phyloP scores from a whole-genome alignment of 176 grass and related monocot genomes.

The barley (Hordeum vulgare) region DNA sequence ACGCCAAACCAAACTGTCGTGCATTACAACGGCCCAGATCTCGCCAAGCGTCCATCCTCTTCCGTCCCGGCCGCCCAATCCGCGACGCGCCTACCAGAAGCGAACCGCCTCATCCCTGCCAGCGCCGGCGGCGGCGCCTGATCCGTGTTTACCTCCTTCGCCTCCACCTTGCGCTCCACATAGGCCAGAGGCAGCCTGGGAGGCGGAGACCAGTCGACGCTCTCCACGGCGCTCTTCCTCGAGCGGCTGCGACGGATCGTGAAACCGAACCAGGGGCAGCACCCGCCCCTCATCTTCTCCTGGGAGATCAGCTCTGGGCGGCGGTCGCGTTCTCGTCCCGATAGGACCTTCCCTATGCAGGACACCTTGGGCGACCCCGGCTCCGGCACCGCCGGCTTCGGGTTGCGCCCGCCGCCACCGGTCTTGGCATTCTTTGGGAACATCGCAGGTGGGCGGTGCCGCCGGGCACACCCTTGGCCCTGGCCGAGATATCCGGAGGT shows the following conservation, averaged over 20 bases:
- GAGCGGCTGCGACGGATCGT: conserved; percentile 32
- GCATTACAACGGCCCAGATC: conserved; percentile 17
- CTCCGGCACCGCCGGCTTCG: conserved; percentile 52
- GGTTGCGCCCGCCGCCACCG: conserved; percentile 34
- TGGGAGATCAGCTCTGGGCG: neutral
- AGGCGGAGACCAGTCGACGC: conserved; percentile 27
- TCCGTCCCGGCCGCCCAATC: conserved; percentile 47
- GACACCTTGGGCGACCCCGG: conserved; percentile 81
- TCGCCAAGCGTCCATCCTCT: conserved; percentile 21
- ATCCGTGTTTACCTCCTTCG: neutral
- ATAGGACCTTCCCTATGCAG: conserved; percentile 87
- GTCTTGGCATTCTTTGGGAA: conserved; percentile 58
- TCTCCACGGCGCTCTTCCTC: conserved; percentile 21
- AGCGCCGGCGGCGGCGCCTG: neutral
- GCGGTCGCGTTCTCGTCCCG: conserved; percentile 25
- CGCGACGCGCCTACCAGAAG: conserved; percentile 50
- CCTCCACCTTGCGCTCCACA: neutral
- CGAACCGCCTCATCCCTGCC: conserved; percentile 48
- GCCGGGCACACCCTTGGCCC: conserved; percentile 11
- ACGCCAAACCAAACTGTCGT: neutral
- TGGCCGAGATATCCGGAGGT: conserved; percentile 39
- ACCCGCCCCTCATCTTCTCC: conserved; percentile 12
- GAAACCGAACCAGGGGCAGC: conserved; percentile 38
- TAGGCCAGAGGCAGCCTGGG: neutral
- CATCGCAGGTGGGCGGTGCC: conserved; percentile 41